Evolutionary conservation across 2,329 filamentous ascomycete species (phyloP), one percentile per base, ranked within the genome.

Genomic region (Amauroascus verrucosus): DNA sequence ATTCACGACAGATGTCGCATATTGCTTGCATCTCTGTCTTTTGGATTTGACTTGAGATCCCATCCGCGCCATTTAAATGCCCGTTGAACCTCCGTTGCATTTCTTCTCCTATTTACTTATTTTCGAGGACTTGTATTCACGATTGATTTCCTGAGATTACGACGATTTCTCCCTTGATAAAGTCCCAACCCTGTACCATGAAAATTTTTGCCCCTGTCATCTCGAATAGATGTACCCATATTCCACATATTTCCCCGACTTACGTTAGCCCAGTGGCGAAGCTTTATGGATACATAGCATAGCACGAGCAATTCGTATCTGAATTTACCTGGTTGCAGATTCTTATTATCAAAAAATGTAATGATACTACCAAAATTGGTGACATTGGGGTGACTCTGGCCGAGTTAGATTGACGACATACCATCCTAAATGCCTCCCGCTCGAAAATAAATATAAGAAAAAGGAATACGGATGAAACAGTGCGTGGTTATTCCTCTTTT

Each of bases 181-280:
- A 6, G 6, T 38, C 14, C n/a, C 16, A 40, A 2, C 24, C 38
- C 16, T 53, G 43, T 48, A 47, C 26, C 41, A 53, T 53, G 51
- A 51, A 18, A 13, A 33, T 41, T n/a, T 43, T 41, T 40, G 6
- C 3, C 41, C 30, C 14, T 51, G 33, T 55, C 60, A 59, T 63
- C 52, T 62, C 62, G 59, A 65, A 62, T 67, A 66, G 65, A 67
- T 67, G 63, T 66, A 67, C 56, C 57, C 62, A 65, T 67, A 67
- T 54, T 57, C 40, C 54, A 32, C 22, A 64, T 65, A 66, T 54
- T 58, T n/a, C 43, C 22, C 47, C 20, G 41, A 35, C 30, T 40
- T 11, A n/a, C 26, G 35, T 22, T 37, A 37, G 14, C 16, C 16
- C 33, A 49, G 35, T 49, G 40, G 22, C 47, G 28, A 11, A 40